Conservation (phyloP, 371 early-diverging fungal species). For the Rhizopus stolonifer region DNA sequence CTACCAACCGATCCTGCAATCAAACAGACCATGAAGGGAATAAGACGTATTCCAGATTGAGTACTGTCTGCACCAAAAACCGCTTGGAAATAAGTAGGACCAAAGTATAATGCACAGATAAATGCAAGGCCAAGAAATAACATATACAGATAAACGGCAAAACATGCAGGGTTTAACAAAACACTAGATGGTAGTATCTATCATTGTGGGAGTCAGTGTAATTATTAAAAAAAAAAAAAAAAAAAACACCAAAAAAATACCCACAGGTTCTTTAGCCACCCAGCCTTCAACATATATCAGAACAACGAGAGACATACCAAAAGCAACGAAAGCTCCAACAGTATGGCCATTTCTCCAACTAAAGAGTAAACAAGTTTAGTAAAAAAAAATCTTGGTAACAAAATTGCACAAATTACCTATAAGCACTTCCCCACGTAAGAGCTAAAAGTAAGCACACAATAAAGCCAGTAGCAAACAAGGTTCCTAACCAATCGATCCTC, state of each 20-base stretch:
- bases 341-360: slow-evolving; percentile 55
- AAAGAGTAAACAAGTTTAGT: neutral
- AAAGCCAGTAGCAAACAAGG: slow-evolving; percentile 33
- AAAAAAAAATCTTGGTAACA: neutral
- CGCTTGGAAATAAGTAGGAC: slow-evolving; percentile 60
- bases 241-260: slow-evolving; percentile 28
- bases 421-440: slow-evolving; percentile 51
- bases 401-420: slow-evolving; percentile 13
- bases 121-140: slow-evolving; percentile 71
- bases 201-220: neutral
- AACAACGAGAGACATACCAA: slow-evolving; percentile 35
- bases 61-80: slow-evolving; percentile 43
- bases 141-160: slow-evolving; percentile 44
- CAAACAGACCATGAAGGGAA: slow-evolving; percentile 44
- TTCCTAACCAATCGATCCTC: slow-evolving; percentile 66
- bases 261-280: slow-evolving; percentile 54
- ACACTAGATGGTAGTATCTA: slow-evolving; percentile 29
- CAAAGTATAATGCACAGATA: slow-evolving; percentile 70
- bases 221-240: neutral
- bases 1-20: slow-evolving; percentile 43
- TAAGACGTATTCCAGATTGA: slow-evolving; percentile 41
- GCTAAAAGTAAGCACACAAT: slow-evolving; percentile 52
- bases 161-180: slow-evolving; percentile 36
- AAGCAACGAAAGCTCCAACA: slow-evolving; percentile 51
- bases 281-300: slow-evolving; percentile 51